Evolutionary conservation across 192 early-diverging fungal species (phyloP).

Genomic region (Rhizoclosmatium sp.): DNA sequence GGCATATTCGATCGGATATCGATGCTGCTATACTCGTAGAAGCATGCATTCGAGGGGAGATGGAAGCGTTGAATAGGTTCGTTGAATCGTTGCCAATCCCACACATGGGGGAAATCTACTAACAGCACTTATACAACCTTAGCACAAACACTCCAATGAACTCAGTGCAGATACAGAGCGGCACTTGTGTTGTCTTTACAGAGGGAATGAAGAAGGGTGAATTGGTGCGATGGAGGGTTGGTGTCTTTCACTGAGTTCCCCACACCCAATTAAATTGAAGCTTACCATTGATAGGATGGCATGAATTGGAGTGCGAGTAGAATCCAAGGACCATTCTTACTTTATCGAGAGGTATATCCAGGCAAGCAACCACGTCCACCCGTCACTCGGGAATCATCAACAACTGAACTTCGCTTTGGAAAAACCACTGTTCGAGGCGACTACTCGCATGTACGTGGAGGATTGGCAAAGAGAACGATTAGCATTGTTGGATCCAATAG

Average conservation of each 20-base stretch:
- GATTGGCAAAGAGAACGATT: constrained; percentile 11
- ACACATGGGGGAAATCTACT: background rate
- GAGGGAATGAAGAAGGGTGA: background rate
- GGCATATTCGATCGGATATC: background rate
- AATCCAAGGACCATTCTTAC: constrained; percentile 1
- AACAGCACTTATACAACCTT: background rate
- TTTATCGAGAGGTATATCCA: background rate
- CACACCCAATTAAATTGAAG: no score
- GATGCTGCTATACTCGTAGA: background rate
- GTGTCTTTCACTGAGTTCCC: no score
- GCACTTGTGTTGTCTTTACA: background rate
- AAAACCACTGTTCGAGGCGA: background rate
- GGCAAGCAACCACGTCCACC: background rate
- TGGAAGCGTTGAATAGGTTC: background rate
- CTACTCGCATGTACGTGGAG: background rate
- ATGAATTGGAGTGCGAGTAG: background rate
- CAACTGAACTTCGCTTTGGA: background rate
- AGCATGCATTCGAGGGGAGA: background rate
- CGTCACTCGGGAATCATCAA: background rate
- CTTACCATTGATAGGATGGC: background rate
- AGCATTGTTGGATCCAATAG: background rate
- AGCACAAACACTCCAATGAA: background rate
- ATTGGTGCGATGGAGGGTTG: background rate
- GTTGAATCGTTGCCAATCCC: no score
- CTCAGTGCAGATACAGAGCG: background rate